These are phyloP conservation scores for Papiliotrema terrestris DNA, from an alignment of 1,284 basidiomycete genomes.

Conservation along the genomic window DNA sequence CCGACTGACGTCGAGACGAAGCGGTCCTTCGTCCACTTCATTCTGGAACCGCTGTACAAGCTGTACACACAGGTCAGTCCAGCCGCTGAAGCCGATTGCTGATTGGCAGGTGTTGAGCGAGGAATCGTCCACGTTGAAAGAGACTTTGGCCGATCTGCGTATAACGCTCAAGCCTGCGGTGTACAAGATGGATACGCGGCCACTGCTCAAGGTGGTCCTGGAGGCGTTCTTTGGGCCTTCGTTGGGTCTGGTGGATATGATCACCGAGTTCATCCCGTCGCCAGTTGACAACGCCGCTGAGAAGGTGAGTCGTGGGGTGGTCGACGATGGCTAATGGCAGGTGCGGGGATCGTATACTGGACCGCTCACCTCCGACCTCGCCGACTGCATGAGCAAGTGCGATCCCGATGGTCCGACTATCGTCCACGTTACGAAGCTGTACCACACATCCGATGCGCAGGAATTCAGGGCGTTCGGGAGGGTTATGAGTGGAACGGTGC, in stretches of 20 bases:
- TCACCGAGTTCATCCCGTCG: slow-evolving; percentile 83
- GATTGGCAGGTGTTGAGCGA: slow-evolving; percentile 75
- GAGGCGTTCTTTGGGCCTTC: slow-evolving; percentile 93
- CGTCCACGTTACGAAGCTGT: slow-evolving; percentile 89
- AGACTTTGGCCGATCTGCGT: slow-evolving; percentile 72
- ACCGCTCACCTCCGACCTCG: slow-evolving; percentile 73
- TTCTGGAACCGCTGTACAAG: slow-evolving; percentile 96
- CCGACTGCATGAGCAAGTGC: slow-evolving; percentile 73
- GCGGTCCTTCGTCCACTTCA: slow-evolving; percentile 92
- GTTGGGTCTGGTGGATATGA: slow-evolving; percentile 86
- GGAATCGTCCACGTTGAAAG: slow-evolving; percentile 76
- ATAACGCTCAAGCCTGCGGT: slow-evolving; percentile 88
- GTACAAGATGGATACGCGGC: slow-evolving; percentile 97
- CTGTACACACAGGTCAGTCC: slow-evolving; percentile 69
- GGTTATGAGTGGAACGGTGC: slow-evolving; percentile 85
- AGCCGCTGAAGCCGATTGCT: not conserved
- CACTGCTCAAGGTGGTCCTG: slow-evolving; percentile 86
- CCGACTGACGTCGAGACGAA: slow-evolving; percentile 73
- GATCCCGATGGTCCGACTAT: slow-evolving; percentile 83
- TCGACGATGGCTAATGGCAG: slow-evolving; percentile 46
- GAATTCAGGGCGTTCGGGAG: slow-evolving; percentile 95
- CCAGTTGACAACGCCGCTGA: slow-evolving; percentile 64
- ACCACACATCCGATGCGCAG: slow-evolving; percentile 91
- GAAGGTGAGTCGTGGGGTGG: slow-evolving; percentile 57
- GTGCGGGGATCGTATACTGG: slow-evolving; percentile 80